These are phyloP conservation scores for Alternaria ventricosa DNA, from an alignment of 2,329 filamentous ascomycete genomes.

Conservation along the genomic window DNA sequence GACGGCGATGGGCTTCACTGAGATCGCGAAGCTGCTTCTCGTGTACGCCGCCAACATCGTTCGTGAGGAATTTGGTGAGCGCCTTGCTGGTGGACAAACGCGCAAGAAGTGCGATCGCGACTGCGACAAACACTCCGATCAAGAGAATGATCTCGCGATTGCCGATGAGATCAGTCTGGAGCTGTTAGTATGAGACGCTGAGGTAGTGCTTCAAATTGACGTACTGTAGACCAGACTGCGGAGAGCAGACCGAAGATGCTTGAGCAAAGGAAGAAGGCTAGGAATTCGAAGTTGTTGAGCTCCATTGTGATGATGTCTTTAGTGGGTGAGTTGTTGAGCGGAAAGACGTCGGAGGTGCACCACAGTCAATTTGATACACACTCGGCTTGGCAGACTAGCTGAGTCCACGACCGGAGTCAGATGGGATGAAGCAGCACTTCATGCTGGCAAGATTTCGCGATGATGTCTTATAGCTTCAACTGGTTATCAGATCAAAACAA, in stretches of 20 bases:
- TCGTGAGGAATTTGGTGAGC: conserved; percentile 7
- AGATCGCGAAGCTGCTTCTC: conserved; percentile 11
- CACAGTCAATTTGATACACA: not conserved
- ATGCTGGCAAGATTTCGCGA: not conserved
- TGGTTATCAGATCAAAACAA: too few species aligned
- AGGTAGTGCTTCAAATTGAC: not conserved
- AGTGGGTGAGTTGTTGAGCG: not conserved
- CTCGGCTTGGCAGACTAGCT: conserved; percentile 7
- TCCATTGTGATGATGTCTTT: conserved; percentile 7
- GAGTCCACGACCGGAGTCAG: not conserved
- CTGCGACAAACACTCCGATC: conserved; percentile 5
- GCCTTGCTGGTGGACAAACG: not conserved
- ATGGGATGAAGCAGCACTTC: not conserved
- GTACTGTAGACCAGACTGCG: conserved; percentile 7
- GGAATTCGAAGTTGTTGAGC: conserved; percentile 11
- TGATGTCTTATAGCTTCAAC: not conserved
- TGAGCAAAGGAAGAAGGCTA: conserved; percentile 16
- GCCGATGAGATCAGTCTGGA: conserved; percentile 10
- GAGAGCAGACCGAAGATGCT: conserved; percentile 10
- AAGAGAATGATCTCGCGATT: conserved; percentile 16
- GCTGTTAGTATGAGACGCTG: not conserved
- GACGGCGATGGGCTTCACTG: conserved; percentile 15
- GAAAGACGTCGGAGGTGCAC: not conserved
- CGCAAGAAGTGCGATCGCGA: not conserved
- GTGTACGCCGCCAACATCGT: conserved; percentile 1